A percentile compares a stretch with the other conserved stretches of the same genome.
These are phyloP conservation scores for Termitomyces sp. DNA, from an alignment of 768 basidiomycete genomes.

Conservation along the genomic window DNA sequence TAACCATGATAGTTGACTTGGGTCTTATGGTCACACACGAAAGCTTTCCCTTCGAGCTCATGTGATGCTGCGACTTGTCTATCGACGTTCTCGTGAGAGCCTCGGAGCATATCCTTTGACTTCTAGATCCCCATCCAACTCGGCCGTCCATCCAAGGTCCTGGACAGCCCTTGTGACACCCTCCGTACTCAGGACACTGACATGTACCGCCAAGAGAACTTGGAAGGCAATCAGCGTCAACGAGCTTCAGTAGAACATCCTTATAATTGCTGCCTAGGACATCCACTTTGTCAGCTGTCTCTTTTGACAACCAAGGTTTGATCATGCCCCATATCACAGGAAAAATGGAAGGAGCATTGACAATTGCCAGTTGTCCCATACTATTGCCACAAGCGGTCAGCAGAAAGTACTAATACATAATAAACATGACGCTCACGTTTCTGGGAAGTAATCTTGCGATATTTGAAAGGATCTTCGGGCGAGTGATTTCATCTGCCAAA, in stretches of 20 bases:
- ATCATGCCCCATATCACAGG: constrained; percentile 68
- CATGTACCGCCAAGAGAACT: constrained; percentile 60
- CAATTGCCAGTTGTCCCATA: constrained; percentile 68
- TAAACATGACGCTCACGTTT: constrained; percentile 46
- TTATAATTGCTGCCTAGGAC: constrained; percentile 62
- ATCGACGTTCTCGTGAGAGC: background rate
- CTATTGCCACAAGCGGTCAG: constrained; percentile 28
- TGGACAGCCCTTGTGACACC: constrained; percentile 58
- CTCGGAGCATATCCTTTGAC: constrained; percentile 3
- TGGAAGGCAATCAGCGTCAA: constrained; percentile 66
- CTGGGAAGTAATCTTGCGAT: constrained; percentile 77
- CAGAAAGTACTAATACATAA: background rate
- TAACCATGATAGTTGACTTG: background rate
- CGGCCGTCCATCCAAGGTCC: constrained; percentile 73
- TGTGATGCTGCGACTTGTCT: background rate
- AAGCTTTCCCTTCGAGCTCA: background rate
- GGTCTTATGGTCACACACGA: background rate
- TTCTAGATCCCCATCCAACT: constrained; percentile 41
- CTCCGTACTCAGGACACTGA: constrained; percentile 49
- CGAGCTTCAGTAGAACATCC: constrained; percentile 48
- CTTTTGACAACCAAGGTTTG: constrained; percentile 71
- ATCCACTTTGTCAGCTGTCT: constrained; percentile 65
- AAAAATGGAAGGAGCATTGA: constrained; percentile 73
- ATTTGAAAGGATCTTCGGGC: constrained; percentile 62
- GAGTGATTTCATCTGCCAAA: constrained; percentile 75